Evolutionary conservation across 2,329 filamentous ascomycete genomes (phyloP), one percentile per base, ranked within the genome.

Genomic region (Trichoderma hamatum): DNA sequence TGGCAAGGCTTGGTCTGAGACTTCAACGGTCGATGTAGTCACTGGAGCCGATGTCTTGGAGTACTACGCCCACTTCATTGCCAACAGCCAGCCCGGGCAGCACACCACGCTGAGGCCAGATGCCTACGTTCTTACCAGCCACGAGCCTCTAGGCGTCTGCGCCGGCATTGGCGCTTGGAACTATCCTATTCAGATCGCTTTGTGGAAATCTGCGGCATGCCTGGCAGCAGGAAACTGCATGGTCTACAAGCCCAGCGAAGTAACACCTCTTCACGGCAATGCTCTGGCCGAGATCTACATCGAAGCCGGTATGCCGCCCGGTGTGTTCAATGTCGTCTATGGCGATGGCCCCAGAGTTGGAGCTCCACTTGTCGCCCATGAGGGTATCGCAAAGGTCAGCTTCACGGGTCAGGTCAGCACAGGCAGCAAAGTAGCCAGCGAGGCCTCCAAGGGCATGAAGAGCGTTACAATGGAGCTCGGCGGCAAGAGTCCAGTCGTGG

Each of bases 381-480:
- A 88, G 0, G 82, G 80, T 60, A 90, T 97, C 74, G 90, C 91
- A 70, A 97, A 97, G 81, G 92, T 97, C 74, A 93, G 90, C 76
- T 97, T 97, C 82, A 97, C 93, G 0, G 93, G 93, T 21, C 93
- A 96, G 77, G 93, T 96, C 30, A 86, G 88, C 70, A 97, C 93
- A 0, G 93, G 94, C 16, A 87, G 88, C 80, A 95, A 93, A 78
- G 93, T 97, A 11, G 93, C 93, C 11, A 87, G 86, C 54, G 84
- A 89, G 43, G 93, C 93, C 3, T 90, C 91, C 1, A 88, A 87
- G 36, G 88, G 87, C 74, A 94, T 96, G 91, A 96, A 96, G 81
- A 93, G 94, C 76, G 90, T 96, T 60, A 97, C 94, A 24, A 94
- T 96, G 91, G 94, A 97, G 81, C 86, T 97, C 0, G 94, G 94